A percentile compares a stretch with the other conserved stretches of the same genome.
Conservation (phyloP, 306 rosid species). For the Trichosanthes truncata region DNA sequence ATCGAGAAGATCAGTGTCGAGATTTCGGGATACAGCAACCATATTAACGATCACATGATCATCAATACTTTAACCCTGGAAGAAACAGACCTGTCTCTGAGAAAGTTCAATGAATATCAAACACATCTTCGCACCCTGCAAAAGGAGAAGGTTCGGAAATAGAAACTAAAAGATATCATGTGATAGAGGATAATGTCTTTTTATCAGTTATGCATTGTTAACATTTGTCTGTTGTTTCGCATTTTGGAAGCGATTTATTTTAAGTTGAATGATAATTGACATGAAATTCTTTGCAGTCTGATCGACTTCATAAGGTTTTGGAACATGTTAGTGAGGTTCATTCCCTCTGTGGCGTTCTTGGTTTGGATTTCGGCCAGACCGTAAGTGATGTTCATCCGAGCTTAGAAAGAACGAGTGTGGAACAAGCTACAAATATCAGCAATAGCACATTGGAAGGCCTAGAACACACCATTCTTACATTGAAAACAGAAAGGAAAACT, state of each 20-base stretch:
- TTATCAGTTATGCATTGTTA: neutral
- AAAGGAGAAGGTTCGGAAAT: constrained; percentile 68
- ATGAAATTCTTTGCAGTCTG: constrained; percentile 42
- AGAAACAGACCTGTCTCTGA: constrained; percentile 67
- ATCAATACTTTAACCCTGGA: constrained; percentile 28
- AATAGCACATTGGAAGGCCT: constrained; percentile 83
- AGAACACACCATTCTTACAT: constrained; percentile 54
- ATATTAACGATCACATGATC: constrained; percentile 20
- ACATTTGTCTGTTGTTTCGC: neutral
- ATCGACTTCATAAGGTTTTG: constrained; percentile 87
- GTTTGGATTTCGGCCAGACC: constrained; percentile 76
- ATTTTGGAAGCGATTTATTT: neutral
- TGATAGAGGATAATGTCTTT: neutral
- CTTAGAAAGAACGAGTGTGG: constrained; percentile 51
- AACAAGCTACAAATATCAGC: constrained; percentile 83
- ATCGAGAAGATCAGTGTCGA: constrained; percentile 82
- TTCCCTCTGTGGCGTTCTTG: constrained; percentile 75
- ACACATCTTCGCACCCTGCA: constrained; percentile 64
- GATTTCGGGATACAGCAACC: constrained; percentile 48
- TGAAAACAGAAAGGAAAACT: constrained; percentile 65
- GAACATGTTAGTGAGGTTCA: constrained; percentile 84
- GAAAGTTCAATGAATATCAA: constrained; percentile 84
- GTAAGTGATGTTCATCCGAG: constrained; percentile 89
- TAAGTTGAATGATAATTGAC: neutral
- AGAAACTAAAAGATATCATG: constrained; percentile 6